Percentiles rank a stretch among this genome's conserved stretches.
Evolutionary conservation across 2,329 filamentous ascomycete genomes (phyloP).

Genomic region (Talaromyces sp.): DNA sequence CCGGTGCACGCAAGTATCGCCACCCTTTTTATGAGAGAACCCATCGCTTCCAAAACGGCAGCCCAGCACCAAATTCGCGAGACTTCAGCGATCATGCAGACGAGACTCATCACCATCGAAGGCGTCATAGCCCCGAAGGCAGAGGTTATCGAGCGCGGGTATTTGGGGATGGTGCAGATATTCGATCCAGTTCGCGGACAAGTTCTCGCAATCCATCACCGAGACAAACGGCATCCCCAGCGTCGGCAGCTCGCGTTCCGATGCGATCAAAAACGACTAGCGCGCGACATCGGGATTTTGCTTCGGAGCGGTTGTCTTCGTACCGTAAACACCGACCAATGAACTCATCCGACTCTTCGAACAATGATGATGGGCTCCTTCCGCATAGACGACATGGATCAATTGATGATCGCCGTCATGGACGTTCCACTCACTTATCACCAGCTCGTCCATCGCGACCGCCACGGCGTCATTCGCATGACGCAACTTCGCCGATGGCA

Average conservation of each 20-base stretch:
- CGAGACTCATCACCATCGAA: slow-evolving; percentile 2
- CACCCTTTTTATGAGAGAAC: slow-evolving; percentile 19
- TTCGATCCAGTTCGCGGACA: slow-evolving; percentile 1
- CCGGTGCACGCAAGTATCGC: slow-evolving; percentile 32
- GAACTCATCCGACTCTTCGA: slow-evolving; percentile 28
- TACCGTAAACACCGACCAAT: neutral
- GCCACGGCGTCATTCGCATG: slow-evolving; percentile 37
- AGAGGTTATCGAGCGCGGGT: slow-evolving; percentile 1
- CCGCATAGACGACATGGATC: slow-evolving; percentile 18
- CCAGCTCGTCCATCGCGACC: slow-evolving; percentile 25
- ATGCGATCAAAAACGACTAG: slow-evolving; percentile 24
- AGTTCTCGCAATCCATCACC: slow-evolving; percentile 16
- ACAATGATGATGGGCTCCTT: slow-evolving; percentile 21
- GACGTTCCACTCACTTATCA: slow-evolving; percentile 27
- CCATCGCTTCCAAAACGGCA: slow-evolving; percentile 3
- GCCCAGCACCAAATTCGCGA: neutral
- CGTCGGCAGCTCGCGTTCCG: slow-evolving; percentile 29
- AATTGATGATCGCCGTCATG: slow-evolving; percentile 20
- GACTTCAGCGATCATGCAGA: slow-evolving; percentile 17
- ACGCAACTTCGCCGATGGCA: slow-evolving; percentile 20
- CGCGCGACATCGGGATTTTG: slow-evolving; percentile 18
- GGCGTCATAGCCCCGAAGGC: slow-evolving; percentile 13
- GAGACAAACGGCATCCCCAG: slow-evolving; percentile 2
- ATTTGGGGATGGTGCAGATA: slow-evolving; percentile 9
- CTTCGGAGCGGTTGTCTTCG: slow-evolving; percentile 19